Percentiles rank a stretch among this genome's conserved stretches.
Conservation (phyloP, 2,329 filamentous ascomycete genomes). For the Pseudocercospora ulei region DNA sequence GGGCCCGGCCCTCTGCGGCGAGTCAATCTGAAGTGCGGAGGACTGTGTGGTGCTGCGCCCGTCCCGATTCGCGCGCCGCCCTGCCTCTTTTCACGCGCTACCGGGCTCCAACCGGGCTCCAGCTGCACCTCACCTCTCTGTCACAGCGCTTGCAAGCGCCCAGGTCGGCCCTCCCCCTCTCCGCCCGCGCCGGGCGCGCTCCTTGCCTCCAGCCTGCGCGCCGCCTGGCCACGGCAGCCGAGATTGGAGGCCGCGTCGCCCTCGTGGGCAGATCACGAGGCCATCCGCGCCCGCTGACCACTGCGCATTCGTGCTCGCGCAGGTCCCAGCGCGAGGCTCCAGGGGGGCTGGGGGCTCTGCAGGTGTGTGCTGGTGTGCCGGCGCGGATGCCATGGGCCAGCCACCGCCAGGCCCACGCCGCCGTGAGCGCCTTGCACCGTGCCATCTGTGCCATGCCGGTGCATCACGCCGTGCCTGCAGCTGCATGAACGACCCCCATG, state of each 20-base stretch:
- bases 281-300: too few species aligned
- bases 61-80: slow-evolving; percentile 9
- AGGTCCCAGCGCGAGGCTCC: slow-evolving; percentile 10
- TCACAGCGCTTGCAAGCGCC: slow-evolving; percentile 17
- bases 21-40: slow-evolving; percentile 6
- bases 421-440: slow-evolving; percentile 1
- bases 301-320: slow-evolving; percentile 3
- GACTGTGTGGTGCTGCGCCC: too few species aligned
- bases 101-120: background rate
- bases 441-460: slow-evolving; percentile 5
- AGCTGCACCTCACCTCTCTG: slow-evolving; percentile 7
- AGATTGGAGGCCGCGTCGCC: background rate
- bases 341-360: slow-evolving; percentile 7
- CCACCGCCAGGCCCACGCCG: slow-evolving; percentile 8
- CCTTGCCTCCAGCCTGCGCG: too few species aligned
- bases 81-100: slow-evolving; percentile 14
- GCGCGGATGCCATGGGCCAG: slow-evolving; percentile 10
- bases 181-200: too few species aligned
- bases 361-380: too few species aligned
- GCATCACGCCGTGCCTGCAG: slow-evolving; percentile 15
- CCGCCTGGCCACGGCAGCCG: background rate
- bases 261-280: slow-evolving; percentile 4
- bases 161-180: too few species aligned
- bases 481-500: slow-evolving; percentile 21
- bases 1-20: slow-evolving; percentile 4